phyloP scores from a whole-genome alignment of 129 eudicot species.

The Escallonia herrerae region DNA sequence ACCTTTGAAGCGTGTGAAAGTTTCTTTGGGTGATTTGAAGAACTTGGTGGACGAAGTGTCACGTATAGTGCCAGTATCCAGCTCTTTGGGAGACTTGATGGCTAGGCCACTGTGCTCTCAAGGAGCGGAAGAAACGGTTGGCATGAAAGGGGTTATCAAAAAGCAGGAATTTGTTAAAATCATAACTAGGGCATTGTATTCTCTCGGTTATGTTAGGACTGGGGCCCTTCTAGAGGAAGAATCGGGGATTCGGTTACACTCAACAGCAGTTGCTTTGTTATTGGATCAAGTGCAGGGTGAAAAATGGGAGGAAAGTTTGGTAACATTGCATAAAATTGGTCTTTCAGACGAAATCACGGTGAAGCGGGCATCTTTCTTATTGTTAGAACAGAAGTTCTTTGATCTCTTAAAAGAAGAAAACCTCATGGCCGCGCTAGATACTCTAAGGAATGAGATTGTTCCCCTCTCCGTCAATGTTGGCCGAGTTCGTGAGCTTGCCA shows the following conservation, averaged over 20 bases:
- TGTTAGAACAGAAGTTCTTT: constrained; percentile 31
- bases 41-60: constrained; percentile 2
- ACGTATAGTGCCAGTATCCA: constrained; percentile 6
- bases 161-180: constrained; percentile 25
- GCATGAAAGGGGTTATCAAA: constrained; percentile 26
- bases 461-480: constrained; percentile 20
- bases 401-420: constrained; percentile 18
- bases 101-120: constrained; percentile 20
- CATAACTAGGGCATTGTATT: constrained; percentile 23
- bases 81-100: constrained; percentile 21
- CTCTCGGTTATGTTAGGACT: constrained; percentile 26
- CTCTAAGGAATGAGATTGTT: constrained; percentile 29
- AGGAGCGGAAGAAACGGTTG: constrained; percentile 24
- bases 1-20: constrained; percentile 33
- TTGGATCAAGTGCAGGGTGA: constrained; percentile 25
- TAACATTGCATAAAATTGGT: constrained; percentile 24
- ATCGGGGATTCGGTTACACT: constrained; percentile 24
- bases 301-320: constrained; percentile 27
- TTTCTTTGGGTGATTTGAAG: constrained; percentile 10
- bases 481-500: constrained; percentile 27
- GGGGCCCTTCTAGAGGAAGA: constrained; percentile 30
- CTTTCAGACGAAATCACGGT: constrained; percentile 11
- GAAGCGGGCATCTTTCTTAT: constrained; percentile 25
- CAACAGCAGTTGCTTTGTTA: constrained; percentile 15
- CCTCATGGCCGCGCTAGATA: constrained; percentile 17